Evolutionary conservation across 73 alveolate species (phyloP), one percentile per base, ranked within the genome.

Genomic region (Paramecium sonneborni): DNA sequence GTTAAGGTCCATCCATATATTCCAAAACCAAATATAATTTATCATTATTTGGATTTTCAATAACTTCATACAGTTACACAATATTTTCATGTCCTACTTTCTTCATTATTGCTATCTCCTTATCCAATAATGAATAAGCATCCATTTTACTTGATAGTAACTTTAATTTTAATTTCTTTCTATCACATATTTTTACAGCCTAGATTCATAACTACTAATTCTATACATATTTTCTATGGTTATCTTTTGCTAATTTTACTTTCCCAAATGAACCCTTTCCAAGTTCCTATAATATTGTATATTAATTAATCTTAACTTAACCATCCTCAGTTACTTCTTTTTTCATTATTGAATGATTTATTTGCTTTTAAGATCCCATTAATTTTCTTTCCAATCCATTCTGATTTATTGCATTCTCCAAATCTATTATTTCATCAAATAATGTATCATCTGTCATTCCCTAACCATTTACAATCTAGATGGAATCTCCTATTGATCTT

Each of bases 21-120:
- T 96, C 98, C 86, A 92, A 85, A 38, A 96, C 92, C n/a, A 95
- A 88, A 58, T 94, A 96, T 15, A 95, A 95, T 58, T 96, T 95
- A 67, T 95, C 95, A 11, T 70, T 86, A 26, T 88, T 74, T 5
- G 94, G 93, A 58, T 95, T 96, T 58, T 96, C 99, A n/a, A 96
- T 58, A 1, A 95, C 96, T 68, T 96, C 99, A 76, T 57, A 48
- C 20, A 96, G 93, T 44, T 88, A 82, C 1, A 96, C 96, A 7
- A 95, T 85, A 79, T 96, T 95, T 26, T 76, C 90, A 52, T 96
- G 99, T 30, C 94, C 93, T 23, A 96, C 92, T 55, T 95, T 96
- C 86, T 95, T 93, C 96, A 96, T 82, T 5, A 95, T 91, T 1
- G 94, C 96, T 0, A 96, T 76, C 55, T 96, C 99, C 23, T 57